Percentiles rank a stretch among this genome's conserved stretches.
phyloP scores from a whole-genome alignment of 2,329 filamentous ascomycete genomes.

The Diaporthe velutina region DNA sequence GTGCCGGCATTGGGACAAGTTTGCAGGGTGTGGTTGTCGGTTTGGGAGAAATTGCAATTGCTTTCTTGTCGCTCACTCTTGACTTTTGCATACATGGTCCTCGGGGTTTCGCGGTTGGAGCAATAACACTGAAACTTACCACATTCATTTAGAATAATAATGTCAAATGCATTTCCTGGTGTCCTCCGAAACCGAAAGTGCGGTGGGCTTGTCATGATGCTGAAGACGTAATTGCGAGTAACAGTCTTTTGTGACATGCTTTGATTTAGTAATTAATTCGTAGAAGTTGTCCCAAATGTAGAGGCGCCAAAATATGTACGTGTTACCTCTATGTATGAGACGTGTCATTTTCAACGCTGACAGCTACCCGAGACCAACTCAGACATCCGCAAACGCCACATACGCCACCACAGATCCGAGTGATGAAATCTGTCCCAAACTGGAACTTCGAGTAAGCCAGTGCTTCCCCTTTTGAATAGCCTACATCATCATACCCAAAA shows the following conservation, averaged over 20 bases:
- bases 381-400: neutral
- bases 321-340: neutral
- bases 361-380: slow-evolving; percentile 20
- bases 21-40: slow-evolving; percentile 30
- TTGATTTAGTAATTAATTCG: neutral
- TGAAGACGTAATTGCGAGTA: too few species aligned
- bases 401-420: slow-evolving; percentile 1
- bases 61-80: slow-evolving; percentile 34
- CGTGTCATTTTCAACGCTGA: slow-evolving; percentile 14
- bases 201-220: neutral
- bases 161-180: neutral
- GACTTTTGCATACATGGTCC: slow-evolving; percentile 35
- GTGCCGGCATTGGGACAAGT: slow-evolving; percentile 30
- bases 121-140: slow-evolving; percentile 31
- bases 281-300: neutral
- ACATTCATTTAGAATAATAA: slow-evolving; percentile 35
- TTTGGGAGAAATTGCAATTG: slow-evolving; percentile 31
- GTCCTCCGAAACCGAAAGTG: too few species aligned
- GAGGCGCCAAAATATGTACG: neutral
- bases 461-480: neutral
- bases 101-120: slow-evolving; percentile 28
- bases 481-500: neutral
- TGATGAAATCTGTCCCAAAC: neutral
- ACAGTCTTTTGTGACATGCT: neutral
- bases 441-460: neutral